Conservation (phyloP, 75 land plant species). For the Chamaecyparis obtusa region DNA sequence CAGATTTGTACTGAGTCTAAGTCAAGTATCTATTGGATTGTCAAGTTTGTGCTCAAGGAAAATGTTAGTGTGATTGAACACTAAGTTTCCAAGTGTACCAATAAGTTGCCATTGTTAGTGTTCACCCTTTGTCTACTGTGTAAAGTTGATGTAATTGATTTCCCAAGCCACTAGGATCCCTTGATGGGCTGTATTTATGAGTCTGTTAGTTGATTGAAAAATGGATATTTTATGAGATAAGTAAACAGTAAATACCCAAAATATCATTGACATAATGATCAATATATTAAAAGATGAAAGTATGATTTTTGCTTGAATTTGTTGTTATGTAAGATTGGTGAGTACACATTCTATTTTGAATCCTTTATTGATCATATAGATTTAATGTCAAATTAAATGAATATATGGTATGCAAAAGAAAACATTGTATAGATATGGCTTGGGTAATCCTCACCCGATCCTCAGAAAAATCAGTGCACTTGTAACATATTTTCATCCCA, state of each 20-base stretch:
- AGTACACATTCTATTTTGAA: neutral
- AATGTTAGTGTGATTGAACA: neutral
- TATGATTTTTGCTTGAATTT: neutral
- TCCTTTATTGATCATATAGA: neutral
- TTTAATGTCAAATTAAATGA: neutral
- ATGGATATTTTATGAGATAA: neutral
- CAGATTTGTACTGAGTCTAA: no score
- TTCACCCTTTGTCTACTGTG: neutral
- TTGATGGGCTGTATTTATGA: neutral
- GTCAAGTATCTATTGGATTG: no score
- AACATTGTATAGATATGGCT: neutral
- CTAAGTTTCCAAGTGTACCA: neutral
- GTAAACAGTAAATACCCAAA: neutral
- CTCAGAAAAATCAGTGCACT: slow-evolving; percentile 84
- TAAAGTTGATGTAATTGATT: neutral
- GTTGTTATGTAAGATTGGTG: neutral
- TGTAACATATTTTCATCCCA: slow-evolving; percentile 94
- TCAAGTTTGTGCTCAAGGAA: neutral
- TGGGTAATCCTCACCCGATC: slow-evolving; percentile 57
- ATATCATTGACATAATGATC: neutral
- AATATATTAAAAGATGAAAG: neutral
- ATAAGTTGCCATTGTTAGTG: neutral
- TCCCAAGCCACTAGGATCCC: neutral
- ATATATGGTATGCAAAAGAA: neutral
- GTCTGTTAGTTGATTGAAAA: no score